These are phyloP conservation scores for Coniferiporia weirii DNA, from an alignment of 1,284 basidiomycete species.

Conservation along the genomic window DNA sequence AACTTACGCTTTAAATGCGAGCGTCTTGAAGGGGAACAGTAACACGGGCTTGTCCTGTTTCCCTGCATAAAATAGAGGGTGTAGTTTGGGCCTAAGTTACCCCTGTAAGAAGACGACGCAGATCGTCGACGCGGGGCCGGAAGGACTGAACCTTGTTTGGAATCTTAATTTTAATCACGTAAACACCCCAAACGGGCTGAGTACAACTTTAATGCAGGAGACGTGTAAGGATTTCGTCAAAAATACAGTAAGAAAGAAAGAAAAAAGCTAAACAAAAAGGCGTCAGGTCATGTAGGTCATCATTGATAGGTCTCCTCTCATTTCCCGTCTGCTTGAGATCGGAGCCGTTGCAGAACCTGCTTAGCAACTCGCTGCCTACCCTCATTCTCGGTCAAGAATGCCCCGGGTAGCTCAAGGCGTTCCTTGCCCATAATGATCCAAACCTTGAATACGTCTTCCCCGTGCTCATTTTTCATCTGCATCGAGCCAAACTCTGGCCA, in stretches of 20 bases:
- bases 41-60: too few species aligned
- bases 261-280: not conserved
- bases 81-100: too few species aligned
- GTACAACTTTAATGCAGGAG: not conserved
- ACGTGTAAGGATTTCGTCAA: too few species aligned
- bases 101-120: too few species aligned
- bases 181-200: not conserved
- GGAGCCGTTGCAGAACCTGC: slow-evolving; percentile 15
- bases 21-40: too few species aligned
- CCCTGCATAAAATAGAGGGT: too few species aligned
- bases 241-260: not conserved
- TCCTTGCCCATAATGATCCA: slow-evolving; percentile 41
- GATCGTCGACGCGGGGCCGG: too few species aligned
- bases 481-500: slow-evolving; percentile 31
- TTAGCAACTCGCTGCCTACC: slow-evolving; percentile 15
- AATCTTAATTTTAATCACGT: too few species aligned
- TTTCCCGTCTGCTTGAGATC: not conserved
- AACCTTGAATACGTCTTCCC: slow-evolving; percentile 29
- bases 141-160: too few species aligned
- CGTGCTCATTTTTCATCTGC: slow-evolving; percentile 21
- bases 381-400: slow-evolving; percentile 28
- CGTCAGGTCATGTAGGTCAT: not conserved
- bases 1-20: too few species aligned
- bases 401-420: slow-evolving; percentile 35
- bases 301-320: not conserved